Base-by-base conservation (phyloP, 768 basidiomycete species). In the Chalciporus chontae region DNA sequence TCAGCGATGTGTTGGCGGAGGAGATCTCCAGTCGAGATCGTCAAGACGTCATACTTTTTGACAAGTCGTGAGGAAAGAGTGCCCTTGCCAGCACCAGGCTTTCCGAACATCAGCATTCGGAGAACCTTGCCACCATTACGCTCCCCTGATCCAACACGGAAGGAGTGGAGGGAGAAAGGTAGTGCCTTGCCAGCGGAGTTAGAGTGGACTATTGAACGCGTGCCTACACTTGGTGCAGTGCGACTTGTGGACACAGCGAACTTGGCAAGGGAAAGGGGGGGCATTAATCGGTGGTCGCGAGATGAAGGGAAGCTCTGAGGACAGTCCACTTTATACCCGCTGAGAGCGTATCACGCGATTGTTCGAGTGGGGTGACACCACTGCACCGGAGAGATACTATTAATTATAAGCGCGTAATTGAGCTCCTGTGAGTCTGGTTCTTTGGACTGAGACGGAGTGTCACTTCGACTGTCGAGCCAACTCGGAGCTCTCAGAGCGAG, bases 1-100 rank as follows among this genome's bases (percentile, higher is more conserved):
- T 88, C 81, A 13, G 78, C 74, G 51, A 96, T 92, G 56, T 96
- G 88, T 55, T 87, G 85, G 54, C 93, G 76, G 57, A 96, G 71
- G 34, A 94, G 72, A 65, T 96, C 93, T 8, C 92, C 93, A 2
- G 88, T 87, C 8, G 88, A 91, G 43, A 94, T 69, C 8, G 83
- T 78, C 38, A 85, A 58, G 45, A 94, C 80, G 61, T 90, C 84
- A 64, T 90, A 93, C 66, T 90, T 88, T 54, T 83, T 77, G 50
- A 89, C 81, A 24, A 95, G 77, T 38, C 85, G 78, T 14, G 78
- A 75, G 2, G 87, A 77, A 37, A 94, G 76, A 0, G 93, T 95
- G 29, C 93, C 93, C 72, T 95, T 90, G 49, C 87, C 87, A 41
- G 86, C 80, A 23, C 87, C 87, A 2, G 77, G 79, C 62, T 81